A percentile compares a stretch with the other conserved stretches of the same genome.
Evolutionary conservation across 176 grass and related monocot species (phyloP).

Genomic region (Chrysopogon serrulatus): DNA sequence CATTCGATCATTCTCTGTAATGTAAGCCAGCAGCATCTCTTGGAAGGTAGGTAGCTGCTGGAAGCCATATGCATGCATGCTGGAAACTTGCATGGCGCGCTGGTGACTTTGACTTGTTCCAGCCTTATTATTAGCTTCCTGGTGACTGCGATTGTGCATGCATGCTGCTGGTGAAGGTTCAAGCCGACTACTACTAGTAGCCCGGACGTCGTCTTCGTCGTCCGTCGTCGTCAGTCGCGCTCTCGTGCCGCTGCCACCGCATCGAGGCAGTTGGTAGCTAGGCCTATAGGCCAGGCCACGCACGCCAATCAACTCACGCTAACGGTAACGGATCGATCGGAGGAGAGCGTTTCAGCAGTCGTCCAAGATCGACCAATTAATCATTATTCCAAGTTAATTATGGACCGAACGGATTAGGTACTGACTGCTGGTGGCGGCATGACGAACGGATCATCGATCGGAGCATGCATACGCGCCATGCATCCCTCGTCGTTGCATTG

Average conservation of each 20-base stretch:
- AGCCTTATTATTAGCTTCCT: no score
- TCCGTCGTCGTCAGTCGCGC: neutral
- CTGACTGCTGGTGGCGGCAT: neutral
- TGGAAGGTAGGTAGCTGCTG: no score
- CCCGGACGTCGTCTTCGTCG: neutral
- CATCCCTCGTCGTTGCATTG: neutral
- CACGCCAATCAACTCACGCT: slow-evolving; percentile 1
- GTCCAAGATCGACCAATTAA: neutral
- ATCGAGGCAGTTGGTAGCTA: neutral
- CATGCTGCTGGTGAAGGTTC: neutral
- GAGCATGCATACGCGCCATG: no score
- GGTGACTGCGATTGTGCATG: no score
- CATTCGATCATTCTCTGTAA: no score
- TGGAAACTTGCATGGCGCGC: no score
- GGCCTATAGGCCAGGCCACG: no score
- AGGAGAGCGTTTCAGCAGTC: neutral
- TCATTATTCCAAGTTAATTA: no score
- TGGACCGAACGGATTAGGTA: no score
- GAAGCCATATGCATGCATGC: no score
- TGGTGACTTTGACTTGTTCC: no score
- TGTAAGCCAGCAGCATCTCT: no score
- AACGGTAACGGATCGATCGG: neutral
- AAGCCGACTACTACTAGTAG: neutral
- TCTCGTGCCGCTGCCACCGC: neutral
- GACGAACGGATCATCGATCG: neutral